phyloP scores from a whole-genome alignment of 2,329 filamentous ascomycete genomes.

The Albophoma yamanashiensis region DNA sequence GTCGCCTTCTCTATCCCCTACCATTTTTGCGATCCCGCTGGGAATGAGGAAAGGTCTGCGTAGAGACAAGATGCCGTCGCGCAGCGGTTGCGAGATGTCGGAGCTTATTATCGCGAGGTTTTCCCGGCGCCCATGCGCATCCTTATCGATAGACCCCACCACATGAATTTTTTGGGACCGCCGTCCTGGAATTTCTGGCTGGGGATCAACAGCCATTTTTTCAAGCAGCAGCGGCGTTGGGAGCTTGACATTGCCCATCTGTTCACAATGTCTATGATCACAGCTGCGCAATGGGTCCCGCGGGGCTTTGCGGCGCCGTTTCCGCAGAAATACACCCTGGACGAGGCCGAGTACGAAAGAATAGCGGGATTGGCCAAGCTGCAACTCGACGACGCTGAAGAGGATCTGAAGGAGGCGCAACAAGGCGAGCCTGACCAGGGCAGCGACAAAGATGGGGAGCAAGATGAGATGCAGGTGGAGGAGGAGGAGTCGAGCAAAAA shows the following conservation, averaged over 20 bases:
- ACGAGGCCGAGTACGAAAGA: slow-evolving; percentile 65
- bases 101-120: slow-evolving; percentile 9
- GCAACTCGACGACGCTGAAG: slow-evolving; percentile 84
- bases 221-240: slow-evolving; percentile 3
- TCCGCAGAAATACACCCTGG: slow-evolving; percentile 62
- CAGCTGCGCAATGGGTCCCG: slow-evolving; percentile 65
- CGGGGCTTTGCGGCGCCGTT: slow-evolving; percentile 68
- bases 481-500: not conserved
- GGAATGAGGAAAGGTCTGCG: not conserved
- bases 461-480: slow-evolving; percentile 22
- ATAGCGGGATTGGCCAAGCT: slow-evolving; percentile 66
- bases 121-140: slow-evolving; percentile 7
- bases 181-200: not conserved
- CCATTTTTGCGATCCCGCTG: slow-evolving; percentile 13
- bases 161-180: slow-evolving; percentile 20
- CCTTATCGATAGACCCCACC: slow-evolving; percentile 31
- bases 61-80: not conserved
- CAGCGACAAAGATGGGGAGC: slow-evolving; percentile 15
- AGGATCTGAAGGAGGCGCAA: slow-evolving; percentile 67
- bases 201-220: not conserved
- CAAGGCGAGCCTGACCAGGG: slow-evolving; percentile 19
- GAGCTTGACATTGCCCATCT: not conserved
- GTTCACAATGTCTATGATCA: slow-evolving; percentile 58
- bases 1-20: slow-evolving; percentile 23
- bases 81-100: not conserved